phyloP scores from a whole-genome alignment of 208 protist genomes.

The Trypanosoma platydactyli region DNA sequence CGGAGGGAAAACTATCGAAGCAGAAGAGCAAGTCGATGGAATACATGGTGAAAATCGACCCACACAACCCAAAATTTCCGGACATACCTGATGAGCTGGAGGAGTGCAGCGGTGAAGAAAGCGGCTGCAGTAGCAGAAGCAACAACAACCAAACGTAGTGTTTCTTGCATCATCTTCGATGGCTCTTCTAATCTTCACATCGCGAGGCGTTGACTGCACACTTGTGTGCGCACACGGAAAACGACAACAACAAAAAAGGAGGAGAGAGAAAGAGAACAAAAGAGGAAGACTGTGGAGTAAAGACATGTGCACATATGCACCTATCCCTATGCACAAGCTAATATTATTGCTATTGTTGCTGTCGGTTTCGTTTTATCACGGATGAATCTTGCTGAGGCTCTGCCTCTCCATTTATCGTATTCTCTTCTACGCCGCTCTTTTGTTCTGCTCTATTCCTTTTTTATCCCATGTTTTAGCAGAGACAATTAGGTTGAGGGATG shows the following conservation, averaged over 20 bases:
- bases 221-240: too few relatives aligned
- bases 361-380: neutral
- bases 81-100: constrained; percentile 86
- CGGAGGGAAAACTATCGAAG: constrained; percentile 74
- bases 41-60: constrained; percentile 56
- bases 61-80: constrained; percentile 81
- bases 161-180: too few relatives aligned
- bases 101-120: constrained; percentile 1
- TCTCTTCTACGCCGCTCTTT: neutral
- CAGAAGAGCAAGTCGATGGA: constrained; percentile 63
- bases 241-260: neutral
- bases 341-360: constrained; percentile 3
- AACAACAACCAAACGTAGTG: constrained; percentile 2
- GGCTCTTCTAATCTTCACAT: too few relatives aligned
- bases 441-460: neutral
- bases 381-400: neutral
- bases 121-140: neutral
- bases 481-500: neutral
- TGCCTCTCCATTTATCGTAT: neutral
- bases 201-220: too few relatives aligned
- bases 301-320: neutral
- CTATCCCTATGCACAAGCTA: neutral
- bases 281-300: constrained; percentile 9
- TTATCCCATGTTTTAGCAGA: constrained; percentile 6
- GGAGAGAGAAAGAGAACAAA: constrained; percentile 12